Evolutionary conservation across 352 stramenopile species (phyloP), one percentile per base, ranked within the genome.

Genomic region (Phytopythium aichiense): DNA sequence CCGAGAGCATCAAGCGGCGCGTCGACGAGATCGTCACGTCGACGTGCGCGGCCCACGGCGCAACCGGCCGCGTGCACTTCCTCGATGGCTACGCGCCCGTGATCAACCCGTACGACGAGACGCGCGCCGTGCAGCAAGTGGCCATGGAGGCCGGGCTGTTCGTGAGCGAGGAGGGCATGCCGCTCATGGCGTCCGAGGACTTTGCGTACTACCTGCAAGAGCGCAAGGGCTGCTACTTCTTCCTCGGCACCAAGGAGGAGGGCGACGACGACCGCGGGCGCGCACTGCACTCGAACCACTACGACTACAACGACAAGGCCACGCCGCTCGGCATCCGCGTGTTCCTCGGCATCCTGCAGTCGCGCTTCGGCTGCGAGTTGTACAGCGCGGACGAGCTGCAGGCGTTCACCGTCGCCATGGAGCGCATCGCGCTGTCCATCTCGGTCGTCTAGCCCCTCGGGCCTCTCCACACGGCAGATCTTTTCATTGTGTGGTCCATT

Each of bases 181-280:
- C 92, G 5, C 96, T 97, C 31, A 98, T 98, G 95, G 94, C 93
- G 7, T 89, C 85, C 7, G 95, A 98, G 74, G 95, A 98, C 66
- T 98, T 98, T 82, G 87, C 84, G 16, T 98, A 96, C 68, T 95
- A 81, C 60, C 58, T 95, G 31, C 82, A 89, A 33, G 79, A 91
- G 43, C 79, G 81, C 61, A 92, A 92, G 57, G 86, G 86, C 45
- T 95, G 86, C 63, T 93, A 91, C 58, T 93, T 92, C 58, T 93
- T 95, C 58, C 61, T 95, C 30, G 86, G 86, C 37, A 94, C 83
- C 20, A 92, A 91, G 59, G 83, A 91, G 45, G 68, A 82, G 15
- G 67, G 63, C 20, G 80, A 90, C 53, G 52, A 74, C 20, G 73
- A 80, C 42, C 83, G 87, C 54, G 69, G 65, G 28, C 81, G 85